Base-by-base conservation (phyloP, 768 basidiomycete species). In the Macrolepiota dolichaula region DNA sequence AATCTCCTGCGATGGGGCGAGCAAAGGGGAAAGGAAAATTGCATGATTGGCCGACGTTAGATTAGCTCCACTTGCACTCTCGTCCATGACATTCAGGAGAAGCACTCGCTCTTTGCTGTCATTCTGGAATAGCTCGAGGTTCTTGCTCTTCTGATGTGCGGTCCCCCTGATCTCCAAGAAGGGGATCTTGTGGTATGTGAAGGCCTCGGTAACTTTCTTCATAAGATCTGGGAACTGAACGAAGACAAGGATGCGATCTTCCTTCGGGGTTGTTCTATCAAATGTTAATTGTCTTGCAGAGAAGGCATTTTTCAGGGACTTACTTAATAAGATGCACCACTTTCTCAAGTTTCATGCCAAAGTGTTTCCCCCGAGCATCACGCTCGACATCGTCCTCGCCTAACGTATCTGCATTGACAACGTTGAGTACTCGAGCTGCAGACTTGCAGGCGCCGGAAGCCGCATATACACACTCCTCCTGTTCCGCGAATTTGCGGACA, bases 141-240 rank as follows among this genome's bases (percentile, higher is more conserved):
- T 88, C 68, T 91, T 91, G 73, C 91, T 92, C 78, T 89, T 91
- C 65, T 81, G 77, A 53, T 84, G 81, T 4, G 91, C 88, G 3
- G 84, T 82, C 44, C 94, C 94, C 61, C 84, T 86, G 74, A 96
- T 92, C 69, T 93, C 88, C 55, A 92, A 81, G 76, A 85, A 93
- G 46, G 81, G 79, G 67, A 97, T 85, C 47, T 85, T 82, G 69
- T 92, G 81, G 56, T 84, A 83, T 1, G 72, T 76, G 64, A 98
- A 82, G 0, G 94, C 92, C 63, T 94, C 90, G 7, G 86, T 86
- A 32, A 97, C 91, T 72, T 96, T 97, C 70, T 86, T 86, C 84
- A 91, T 93, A 61, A 98, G 81, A 74, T 97, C 95, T 4, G 85
- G 88, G 81, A 96, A 98, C 69, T 98, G 96, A n/a, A 96, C 91